Percentiles rank a stretch among this genome's conserved stretches.
phyloP scores from a whole-genome alignment of 192 early-diverging fungal genomes.

The Linnemannia hyalina region DNA sequence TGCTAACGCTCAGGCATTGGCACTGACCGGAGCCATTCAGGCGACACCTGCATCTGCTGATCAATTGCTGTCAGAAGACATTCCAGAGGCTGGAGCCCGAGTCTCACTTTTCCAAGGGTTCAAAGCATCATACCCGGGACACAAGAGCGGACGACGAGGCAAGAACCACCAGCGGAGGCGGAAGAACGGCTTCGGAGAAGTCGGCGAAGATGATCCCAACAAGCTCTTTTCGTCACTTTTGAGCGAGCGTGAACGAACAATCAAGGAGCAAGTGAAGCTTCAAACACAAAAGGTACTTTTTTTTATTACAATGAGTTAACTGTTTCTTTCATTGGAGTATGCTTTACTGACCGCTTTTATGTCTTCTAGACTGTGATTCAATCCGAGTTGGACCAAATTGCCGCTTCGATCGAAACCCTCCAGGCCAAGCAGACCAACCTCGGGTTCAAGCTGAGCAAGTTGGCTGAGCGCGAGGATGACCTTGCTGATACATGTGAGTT shows the following conservation, averaged over 20 bases:
- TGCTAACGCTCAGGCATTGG: slow-evolving; percentile 29
- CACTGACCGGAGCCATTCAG: slow-evolving; percentile 30
- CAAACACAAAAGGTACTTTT: slow-evolving; percentile 62
- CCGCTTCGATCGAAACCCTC: slow-evolving; percentile 65
- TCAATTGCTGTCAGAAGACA: slow-evolving; percentile 60
- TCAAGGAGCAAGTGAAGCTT: slow-evolving; percentile 65
- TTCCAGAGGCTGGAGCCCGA: slow-evolving; percentile 67
- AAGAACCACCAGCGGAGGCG: slow-evolving; percentile 52
- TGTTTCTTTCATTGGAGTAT: background rate
- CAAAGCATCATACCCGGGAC: slow-evolving; percentile 64
- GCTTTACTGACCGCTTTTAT: background rate
- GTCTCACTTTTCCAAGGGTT: slow-evolving; percentile 73
- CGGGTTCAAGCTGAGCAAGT: slow-evolving; percentile 59
- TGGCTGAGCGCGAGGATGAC: slow-evolving; percentile 59
- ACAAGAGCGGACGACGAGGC: slow-evolving; percentile 50
- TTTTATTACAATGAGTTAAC: background rate
- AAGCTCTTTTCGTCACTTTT: slow-evolving; percentile 62
- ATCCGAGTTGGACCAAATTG: slow-evolving; percentile 64
- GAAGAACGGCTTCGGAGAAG: slow-evolving; percentile 51
- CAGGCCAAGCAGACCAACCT: slow-evolving; percentile 59
- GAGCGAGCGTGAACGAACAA: slow-evolving; percentile 64
- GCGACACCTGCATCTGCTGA: slow-evolving; percentile 43
- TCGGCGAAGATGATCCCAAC: slow-evolving; percentile 52
- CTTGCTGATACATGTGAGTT: slow-evolving; percentile 54
- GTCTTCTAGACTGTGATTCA: slow-evolving; percentile 42